These are phyloP conservation scores for Mortierella sp. DNA, from an alignment of 371 early-diverging fungal genomes.

Conservation along the genomic window DNA sequence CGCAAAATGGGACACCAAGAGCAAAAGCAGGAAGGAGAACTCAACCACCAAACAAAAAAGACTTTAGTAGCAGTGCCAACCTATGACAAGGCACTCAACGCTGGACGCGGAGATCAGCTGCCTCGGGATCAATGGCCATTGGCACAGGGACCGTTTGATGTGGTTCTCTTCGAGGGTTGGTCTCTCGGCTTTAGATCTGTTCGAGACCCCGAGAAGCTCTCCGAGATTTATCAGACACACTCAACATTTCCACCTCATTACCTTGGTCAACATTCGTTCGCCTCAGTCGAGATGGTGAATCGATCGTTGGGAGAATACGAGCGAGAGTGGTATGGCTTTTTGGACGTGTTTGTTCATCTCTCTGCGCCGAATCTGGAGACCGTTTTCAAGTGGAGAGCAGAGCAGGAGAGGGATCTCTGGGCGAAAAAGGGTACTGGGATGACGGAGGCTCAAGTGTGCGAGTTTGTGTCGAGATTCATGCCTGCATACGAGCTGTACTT, in stretches of 20 bases:
- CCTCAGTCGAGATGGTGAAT: conserved; percentile 56
- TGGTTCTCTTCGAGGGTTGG: conserved; percentile 96
- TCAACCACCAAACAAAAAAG: not conserved
- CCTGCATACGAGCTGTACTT: conserved; percentile 88
- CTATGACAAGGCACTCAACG: conserved; percentile 82
- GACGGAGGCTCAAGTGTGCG: conserved; percentile 75
- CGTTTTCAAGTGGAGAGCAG: conserved; percentile 87
- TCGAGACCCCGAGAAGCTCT: conserved; percentile 40
- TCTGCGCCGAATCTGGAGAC: conserved; percentile 66
- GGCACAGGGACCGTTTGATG: conserved; percentile 70
- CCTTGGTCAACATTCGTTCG: conserved; percentile 20
- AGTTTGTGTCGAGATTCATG: conserved; percentile 93
- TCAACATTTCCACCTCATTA: conserved; percentile 17
- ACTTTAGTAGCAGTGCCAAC: conserved; percentile 67
- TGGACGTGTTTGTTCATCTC: conserved; percentile 86
- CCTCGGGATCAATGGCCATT: conserved; percentile 67
- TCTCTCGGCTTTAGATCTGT: conserved; percentile 87
- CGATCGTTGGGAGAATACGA: conserved; percentile 65
- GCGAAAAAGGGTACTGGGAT: conserved; percentile 63
- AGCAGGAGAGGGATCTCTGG: conserved; percentile 83
- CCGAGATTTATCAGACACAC: conserved; percentile 30
- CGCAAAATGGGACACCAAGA: not conserved
- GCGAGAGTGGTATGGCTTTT: conserved; percentile 62
- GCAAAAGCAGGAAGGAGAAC: not conserved
- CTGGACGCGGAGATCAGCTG: conserved; percentile 86